These are phyloP conservation scores for Colletotrichum graminicola DNA, from an alignment of 2,329 filamentous ascomycete species.

Conservation along the genomic window DNA sequence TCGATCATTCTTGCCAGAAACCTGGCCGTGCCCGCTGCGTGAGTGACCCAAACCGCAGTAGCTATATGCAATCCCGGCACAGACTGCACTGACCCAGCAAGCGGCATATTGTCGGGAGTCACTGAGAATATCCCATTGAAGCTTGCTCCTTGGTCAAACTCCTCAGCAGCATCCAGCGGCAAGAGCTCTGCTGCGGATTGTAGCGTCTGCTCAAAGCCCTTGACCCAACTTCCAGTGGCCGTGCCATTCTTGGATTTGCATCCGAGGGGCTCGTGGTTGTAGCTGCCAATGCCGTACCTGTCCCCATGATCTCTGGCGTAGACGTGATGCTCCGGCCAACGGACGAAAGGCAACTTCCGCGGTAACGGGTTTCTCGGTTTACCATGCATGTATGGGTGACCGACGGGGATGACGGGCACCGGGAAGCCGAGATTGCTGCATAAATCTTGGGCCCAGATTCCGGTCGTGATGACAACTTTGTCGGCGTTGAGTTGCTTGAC, in stretches of 20 bases:
- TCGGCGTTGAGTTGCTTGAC: conserved; percentile 5
- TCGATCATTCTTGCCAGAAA: conserved; percentile 9
- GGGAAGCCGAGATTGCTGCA: conserved; percentile 13
- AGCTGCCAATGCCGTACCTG: conserved; percentile 26
- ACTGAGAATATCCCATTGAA: conserved; percentile 35
- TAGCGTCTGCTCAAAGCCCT: conserved; percentile 13
- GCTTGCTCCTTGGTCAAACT: conserved; percentile 10
- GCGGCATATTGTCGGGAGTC: conserved; percentile 45
- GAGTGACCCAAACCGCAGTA: conserved; percentile 28
- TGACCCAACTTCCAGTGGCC: conserved; percentile 24
- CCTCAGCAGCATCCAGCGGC: background rate
- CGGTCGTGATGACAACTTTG: conserved; percentile 23
- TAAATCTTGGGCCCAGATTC: conserved; percentile 24
- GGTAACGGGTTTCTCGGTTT: background rate
- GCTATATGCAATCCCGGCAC: conserved; percentile 18
- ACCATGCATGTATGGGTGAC: conserved; percentile 27
- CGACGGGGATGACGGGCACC: conserved; percentile 24
- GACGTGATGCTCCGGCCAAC: conserved; percentile 34
- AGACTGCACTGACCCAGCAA: conserved; percentile 33
- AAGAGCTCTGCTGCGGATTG: conserved; percentile 2
- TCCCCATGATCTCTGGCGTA: conserved; percentile 26
- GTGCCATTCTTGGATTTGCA: conserved; percentile 19
- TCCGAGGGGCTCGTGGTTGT: conserved; percentile 19
- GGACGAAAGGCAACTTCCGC: conserved; percentile 13
- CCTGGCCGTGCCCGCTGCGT: conserved; percentile 26